Percentiles rank a stretch among this genome's conserved stretches.
Evolutionary conservation across 768 basidiomycete species (phyloP).

Genomic region (Mycena galopus): DNA sequence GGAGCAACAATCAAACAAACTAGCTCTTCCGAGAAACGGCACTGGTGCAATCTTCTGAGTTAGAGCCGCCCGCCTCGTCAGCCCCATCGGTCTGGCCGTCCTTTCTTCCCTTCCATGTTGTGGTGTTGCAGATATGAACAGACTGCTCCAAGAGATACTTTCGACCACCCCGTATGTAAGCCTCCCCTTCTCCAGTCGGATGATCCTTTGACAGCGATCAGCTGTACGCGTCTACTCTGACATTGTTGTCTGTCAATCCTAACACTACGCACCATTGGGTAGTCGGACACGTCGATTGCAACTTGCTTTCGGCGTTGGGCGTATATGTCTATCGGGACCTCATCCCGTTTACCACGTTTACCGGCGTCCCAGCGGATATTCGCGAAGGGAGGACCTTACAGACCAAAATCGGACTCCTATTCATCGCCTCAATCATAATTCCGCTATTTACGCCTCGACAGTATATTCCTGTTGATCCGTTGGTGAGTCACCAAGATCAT

Average conservation of each 20-base stretch:
- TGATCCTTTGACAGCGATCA: slow-evolving; percentile 36
- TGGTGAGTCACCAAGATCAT: slow-evolving; percentile 39
- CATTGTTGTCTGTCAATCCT: slow-evolving; percentile 54
- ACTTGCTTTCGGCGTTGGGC: slow-evolving; percentile 60
- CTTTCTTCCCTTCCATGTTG: slow-evolving; percentile 53
- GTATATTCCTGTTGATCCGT: slow-evolving; percentile 70
- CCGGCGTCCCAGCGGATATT: slow-evolving; percentile 60
- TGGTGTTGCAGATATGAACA: not conserved
- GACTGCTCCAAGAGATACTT: not conserved
- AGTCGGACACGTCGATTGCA: slow-evolving; percentile 58
- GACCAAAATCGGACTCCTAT: slow-evolving; percentile 62
- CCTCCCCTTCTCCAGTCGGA: not conserved
- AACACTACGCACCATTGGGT: slow-evolving; percentile 50
- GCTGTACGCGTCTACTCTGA: slow-evolving; percentile 57
- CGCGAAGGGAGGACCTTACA: slow-evolving; percentile 62
- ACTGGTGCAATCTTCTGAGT: slow-evolving; percentile 54
- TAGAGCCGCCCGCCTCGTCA: slow-evolving; percentile 59
- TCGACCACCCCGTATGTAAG: slow-evolving; percentile 32
- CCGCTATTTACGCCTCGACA: slow-evolving; percentile 68
- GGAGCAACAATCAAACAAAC: not conserved
- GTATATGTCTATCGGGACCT: slow-evolving; percentile 70
- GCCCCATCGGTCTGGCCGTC: slow-evolving; percentile 60
- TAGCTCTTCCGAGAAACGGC: slow-evolving; percentile 1
- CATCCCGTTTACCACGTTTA: slow-evolving; percentile 69
- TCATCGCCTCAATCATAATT: slow-evolving; percentile 59